Evolutionary conservation across 805 yeast species (phyloP), one percentile per base, ranked within the genome.

Genomic region (Cyberlindnera japonica): DNA sequence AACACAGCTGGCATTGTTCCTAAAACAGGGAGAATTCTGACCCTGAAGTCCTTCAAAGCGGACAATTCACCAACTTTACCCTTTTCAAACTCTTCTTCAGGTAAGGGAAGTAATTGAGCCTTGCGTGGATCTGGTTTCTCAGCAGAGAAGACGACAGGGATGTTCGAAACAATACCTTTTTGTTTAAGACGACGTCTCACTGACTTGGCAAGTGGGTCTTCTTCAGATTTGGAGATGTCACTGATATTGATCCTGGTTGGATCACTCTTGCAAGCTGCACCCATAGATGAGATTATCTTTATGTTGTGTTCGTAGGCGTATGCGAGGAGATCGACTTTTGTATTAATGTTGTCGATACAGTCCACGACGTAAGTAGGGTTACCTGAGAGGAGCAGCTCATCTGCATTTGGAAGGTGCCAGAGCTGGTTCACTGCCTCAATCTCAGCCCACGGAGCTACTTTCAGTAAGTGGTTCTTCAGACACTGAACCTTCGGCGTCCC

Each of bases 1-100:
- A 93, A 93, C 64, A 91, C 83, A 9, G 93, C 97, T 2, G 99
- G 99, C 83, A 93, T 79, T 0, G 99, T 87, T 3, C 99, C 98
- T 48, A 93, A 66, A 0, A 93, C 99, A 0, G 99, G 99, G 41
- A 93, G 71, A 34, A 93, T 91, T 53, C 99, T 73, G 10, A 90
- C 97, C 52, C 99, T 74, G 69, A 93, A 93, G 64, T 88, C 89
- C 53, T 78, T 81, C 49, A 93, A 64, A 2, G 96, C 95, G 45
- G 95, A 79, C 32, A 93, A 69, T 60, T 95, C 93, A 49, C 79
- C 93, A 26, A 91, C 95, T 43, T 79, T 71, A 19, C 96, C 96
- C 61, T 81, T 79, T 40, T 76, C 80, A 44, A 79, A 74, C 59
- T 88, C 95, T 31, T 79, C 84, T 42, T 88, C 90, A 12, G 89